Conservation (phyloP, 495 filamentous ascomycete species). For the Hypomontagnella submonticulosa region DNA sequence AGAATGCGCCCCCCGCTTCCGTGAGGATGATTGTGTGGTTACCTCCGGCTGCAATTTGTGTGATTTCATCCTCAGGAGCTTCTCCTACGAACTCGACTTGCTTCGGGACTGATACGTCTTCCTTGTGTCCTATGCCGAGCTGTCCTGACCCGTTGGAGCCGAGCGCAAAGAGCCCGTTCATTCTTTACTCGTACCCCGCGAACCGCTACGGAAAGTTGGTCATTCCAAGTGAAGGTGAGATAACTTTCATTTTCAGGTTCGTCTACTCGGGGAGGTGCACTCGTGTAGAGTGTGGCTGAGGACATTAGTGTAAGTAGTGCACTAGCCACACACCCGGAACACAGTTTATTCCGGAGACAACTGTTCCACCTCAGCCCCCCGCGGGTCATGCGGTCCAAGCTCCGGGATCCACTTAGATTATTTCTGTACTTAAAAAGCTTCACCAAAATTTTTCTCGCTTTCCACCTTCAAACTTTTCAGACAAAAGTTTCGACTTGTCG, state of each 20-base stretch:
- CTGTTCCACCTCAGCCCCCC: not conserved
- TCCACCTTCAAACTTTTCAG: slow-evolving; percentile 9
- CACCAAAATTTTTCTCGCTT: slow-evolving; percentile 26
- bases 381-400: slow-evolving; percentile 7
- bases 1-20: slow-evolving; percentile 66
- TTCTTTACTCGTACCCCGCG: slow-evolving; percentile 24
- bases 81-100: slow-evolving; percentile 61
- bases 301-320: not conserved
- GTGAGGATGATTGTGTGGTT: slow-evolving; percentile 86
- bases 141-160: slow-evolving; percentile 94
- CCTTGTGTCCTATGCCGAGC: slow-evolving; percentile 78
- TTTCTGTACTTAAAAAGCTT: slow-evolving; percentile 23
- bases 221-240: not conserved
- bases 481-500: slow-evolving; percentile 1
- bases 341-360: no score
- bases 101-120: slow-evolving; percentile 77
- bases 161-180: slow-evolving; percentile 75
- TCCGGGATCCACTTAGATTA: slow-evolving; percentile 35
- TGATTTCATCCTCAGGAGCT: slow-evolving; percentile 33
- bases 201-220: not conserved
- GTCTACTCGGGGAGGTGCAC: no score
- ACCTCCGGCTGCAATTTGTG: slow-evolving; percentile 74
- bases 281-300: not conserved
- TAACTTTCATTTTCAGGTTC: no score
- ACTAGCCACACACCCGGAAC: slow-evolving; percentile 40